Base-by-base conservation (phyloP, 768 basidiomycete genomes). In the Kwoniella europaea region DNA sequence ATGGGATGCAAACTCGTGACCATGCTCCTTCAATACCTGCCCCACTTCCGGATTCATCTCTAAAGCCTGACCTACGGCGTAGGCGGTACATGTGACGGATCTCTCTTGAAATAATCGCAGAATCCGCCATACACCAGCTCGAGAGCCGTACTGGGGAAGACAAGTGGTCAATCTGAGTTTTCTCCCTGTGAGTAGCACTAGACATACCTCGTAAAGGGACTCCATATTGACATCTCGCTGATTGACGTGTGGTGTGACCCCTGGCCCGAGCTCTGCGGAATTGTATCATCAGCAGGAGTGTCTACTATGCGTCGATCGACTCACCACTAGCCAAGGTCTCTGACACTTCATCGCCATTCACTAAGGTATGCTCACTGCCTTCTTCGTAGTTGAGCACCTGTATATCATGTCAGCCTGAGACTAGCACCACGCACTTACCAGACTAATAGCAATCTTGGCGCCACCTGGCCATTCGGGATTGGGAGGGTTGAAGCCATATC, bases 71-170 rank as follows among this genome's bases (percentile, higher is more conserved):
- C 73, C 80, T 16, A 80, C 73, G 20, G 72, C 74, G 56, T 77
- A 82, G 42, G 60, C 58, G 7, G 80, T 82, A 52, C 69, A 63
- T 9, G 60, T 66, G 12, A 81, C 50, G 20, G 56, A 55, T 35
- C 71, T 69, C 50, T 77, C 73, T 58, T 79, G 74, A 63, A 82
- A 71, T 43, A 82, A 43, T 10, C 67, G 46, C 18, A 80, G 60
- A 22, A 80, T 69, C 3, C 80, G 67, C 80, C 80, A 82, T n/a
- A 80, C 77, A 0, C 79, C 80, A 2, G 76, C 73, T 15, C 79
- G 71, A 5, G 77, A 77, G 18, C 80, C 80, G 54, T 80, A 82
- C 73, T 77, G 20, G n/a, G 12, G 42, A n/a, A 2, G 44, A 42
- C n/a, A 16, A 56, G 22, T 55, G 22, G 22, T 42, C 18, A 50